Evolutionary conservation across 768 basidiomycete species (phyloP).

Genomic region (Boletus reticuloceps): DNA sequence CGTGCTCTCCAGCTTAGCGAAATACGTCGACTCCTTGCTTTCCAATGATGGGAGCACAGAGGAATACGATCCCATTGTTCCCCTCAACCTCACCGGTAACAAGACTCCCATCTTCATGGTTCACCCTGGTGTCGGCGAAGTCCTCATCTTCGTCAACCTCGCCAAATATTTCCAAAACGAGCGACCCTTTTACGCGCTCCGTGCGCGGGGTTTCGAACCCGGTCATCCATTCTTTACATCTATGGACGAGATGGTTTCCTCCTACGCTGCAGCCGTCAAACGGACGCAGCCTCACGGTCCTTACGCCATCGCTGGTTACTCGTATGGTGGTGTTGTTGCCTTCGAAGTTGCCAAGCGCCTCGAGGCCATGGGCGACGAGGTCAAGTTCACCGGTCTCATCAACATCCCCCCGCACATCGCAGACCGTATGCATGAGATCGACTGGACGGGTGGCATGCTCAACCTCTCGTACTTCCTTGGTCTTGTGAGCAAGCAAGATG

Average conservation of each 20-base stretch:
- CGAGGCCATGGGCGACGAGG: constrained; percentile 33
- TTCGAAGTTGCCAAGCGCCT: constrained; percentile 42
- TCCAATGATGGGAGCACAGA: constrained; percentile 15
- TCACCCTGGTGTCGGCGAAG: constrained; percentile 43
- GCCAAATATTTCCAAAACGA: constrained; percentile 40
- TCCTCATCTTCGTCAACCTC: constrained; percentile 41
- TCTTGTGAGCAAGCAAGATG: constrained; percentile 29
- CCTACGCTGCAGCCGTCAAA: constrained; percentile 36
- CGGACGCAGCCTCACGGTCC: constrained; percentile 36
- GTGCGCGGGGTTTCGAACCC: constrained; percentile 43
- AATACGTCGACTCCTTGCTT: constrained; percentile 30
- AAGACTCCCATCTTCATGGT: constrained; percentile 45
- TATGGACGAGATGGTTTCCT: constrained; percentile 40
- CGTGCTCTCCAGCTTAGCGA: constrained; percentile 28
- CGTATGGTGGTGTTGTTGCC: constrained; percentile 43
- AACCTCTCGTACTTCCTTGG: constrained; percentile 42
- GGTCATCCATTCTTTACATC: constrained; percentile 35
- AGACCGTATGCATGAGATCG: constrained; percentile 41
- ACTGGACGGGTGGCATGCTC: constrained; percentile 39
- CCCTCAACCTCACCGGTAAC: constrained; percentile 35
- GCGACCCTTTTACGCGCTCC: constrained; percentile 44
- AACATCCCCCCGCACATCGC: constrained; percentile 43
- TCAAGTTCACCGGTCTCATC: constrained; percentile 41
- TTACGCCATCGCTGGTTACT: constrained; percentile 45
- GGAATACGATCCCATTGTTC: constrained; percentile 42